phyloP scores from a whole-genome alignment of 768 basidiomycete species.

The Pleurotus tuoliensis region DNA sequence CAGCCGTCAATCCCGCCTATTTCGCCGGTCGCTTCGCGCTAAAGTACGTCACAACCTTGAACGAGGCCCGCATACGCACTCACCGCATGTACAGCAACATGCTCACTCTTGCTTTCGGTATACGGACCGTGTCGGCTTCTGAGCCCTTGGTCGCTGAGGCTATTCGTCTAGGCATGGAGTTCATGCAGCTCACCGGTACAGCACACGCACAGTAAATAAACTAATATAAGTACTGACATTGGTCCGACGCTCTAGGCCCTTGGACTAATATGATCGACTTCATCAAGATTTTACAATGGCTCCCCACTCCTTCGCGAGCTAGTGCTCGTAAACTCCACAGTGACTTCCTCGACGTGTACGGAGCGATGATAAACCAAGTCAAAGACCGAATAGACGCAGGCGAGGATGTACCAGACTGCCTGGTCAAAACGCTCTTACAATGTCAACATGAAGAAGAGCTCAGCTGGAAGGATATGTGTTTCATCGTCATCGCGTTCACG shows the following conservation, averaged over 20 bases:
- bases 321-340: slow-evolving; percentile 15
- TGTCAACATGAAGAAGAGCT: slow-evolving; percentile 23
- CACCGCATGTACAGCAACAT: slow-evolving; percentile 14
- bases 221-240: too few relatives aligned
- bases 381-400: slow-evolving; percentile 23
- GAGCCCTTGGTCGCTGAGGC: slow-evolving; percentile 14
- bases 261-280: slow-evolving; percentile 20
- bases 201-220: too few relatives aligned
- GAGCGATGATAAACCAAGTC: slow-evolving; percentile 22
- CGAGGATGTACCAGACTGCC: slow-evolving; percentile 29
- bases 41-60: slow-evolving; percentile 11
- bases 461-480: slow-evolving; percentile 25
- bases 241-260: slow-evolving; percentile 9
- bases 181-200: slow-evolving; percentile 15
- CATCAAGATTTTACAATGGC: slow-evolving; percentile 12
- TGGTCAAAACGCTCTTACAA: slow-evolving; percentile 25
- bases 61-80: background rate
- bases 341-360: slow-evolving; percentile 24
- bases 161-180: slow-evolving; percentile 14
- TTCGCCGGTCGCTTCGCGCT: slow-evolving; percentile 14
- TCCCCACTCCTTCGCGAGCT: slow-evolving; percentile 12
- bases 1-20: slow-evolving; percentile 15
- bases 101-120: slow-evolving; percentile 18
- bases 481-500: slow-evolving; percentile 25
- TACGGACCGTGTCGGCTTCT: slow-evolving; percentile 11